Base-by-base conservation (phyloP, 306 rosid genomes). In the Castanea sativa region DNA sequence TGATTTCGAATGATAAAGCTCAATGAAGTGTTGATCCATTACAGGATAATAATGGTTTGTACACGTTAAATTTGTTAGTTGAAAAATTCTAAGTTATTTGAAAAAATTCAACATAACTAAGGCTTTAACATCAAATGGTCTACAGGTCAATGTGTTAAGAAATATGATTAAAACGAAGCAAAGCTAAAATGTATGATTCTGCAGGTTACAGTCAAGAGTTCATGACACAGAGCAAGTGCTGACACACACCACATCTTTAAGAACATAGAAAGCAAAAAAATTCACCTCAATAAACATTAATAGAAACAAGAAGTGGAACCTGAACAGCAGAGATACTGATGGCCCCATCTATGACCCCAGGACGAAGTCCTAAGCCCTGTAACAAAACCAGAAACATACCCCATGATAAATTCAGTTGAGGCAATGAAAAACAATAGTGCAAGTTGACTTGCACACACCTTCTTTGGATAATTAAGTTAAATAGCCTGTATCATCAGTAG, bases 261-360 rank as follows among this genome's bases (percentile, higher is more conserved):
- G 33, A 71, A 70, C 21, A 41, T 71, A 38, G 61, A 59, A 79
- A 53, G 56, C 71, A 70, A 41, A 5, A 19, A 15, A 14, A 6
- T 27, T 74, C 27, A 20, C 14, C 61, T 43, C 52, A 65, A 69
- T 13, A 76, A 35, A 45, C 11, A 19, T 8, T 55, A 23, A 55
- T 16, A 27, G 7, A 68, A 72, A 58, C 55, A 20, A 10, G 55
- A 81, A 79, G 78, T 64, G 59, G 74, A 71, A 95, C 99, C 98
- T 92, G 98, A 84, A 95, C 91, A 1, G 98, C 99, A 3, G 99
- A 94, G 79, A 94, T 92, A 79, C 99, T 91, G 80, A 94, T 92
- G 73, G 92, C 97, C 57, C 99, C 97, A 73, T 94, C 99, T 80
- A 94, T 83, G 65, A 94, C 91, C 76, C 97, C 97, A 43, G 92